Percentiles rank a stretch among this genome's conserved stretches.
Conservation (phyloP, 352 stramenopile genomes). For the Thalassiosira livingstoniorum region DNA sequence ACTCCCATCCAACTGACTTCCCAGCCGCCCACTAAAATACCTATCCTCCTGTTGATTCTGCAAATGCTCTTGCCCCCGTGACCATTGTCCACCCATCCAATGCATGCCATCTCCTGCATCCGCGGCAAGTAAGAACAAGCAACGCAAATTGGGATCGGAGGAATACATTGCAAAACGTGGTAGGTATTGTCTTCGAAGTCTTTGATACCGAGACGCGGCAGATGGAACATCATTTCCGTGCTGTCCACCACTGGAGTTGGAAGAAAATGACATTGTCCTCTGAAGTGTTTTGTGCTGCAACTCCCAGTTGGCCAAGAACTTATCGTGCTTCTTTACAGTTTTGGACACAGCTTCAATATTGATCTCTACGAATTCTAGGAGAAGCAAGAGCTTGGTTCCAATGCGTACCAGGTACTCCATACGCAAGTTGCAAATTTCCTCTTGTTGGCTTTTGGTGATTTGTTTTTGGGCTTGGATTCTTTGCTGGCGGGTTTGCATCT, state of each 20-base stretch:
- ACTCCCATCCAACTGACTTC: slow-evolving; percentile 16
- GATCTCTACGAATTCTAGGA: slow-evolving; percentile 77
- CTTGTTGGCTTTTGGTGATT: slow-evolving; percentile 3
- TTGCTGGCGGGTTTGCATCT: too few relatives aligned
- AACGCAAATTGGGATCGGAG: slow-evolving; percentile 50
- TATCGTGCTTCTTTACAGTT: slow-evolving; percentile 85
- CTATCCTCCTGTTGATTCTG: background rate
- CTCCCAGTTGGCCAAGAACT: slow-evolving; percentile 57
- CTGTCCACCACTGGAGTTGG: too few relatives aligned
- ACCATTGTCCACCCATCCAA: too few relatives aligned
- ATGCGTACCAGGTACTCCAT: slow-evolving; percentile 50
- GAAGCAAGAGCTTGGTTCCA: slow-evolving; percentile 58
- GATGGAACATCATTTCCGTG: too few relatives aligned
- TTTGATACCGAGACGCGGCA: slow-evolving; percentile 9
- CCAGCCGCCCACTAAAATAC: background rate
- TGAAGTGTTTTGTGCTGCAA: too few relatives aligned
- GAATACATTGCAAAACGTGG: slow-evolving; percentile 42
- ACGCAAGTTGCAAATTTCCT: slow-evolving; percentile 47
- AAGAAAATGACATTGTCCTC: too few relatives aligned
- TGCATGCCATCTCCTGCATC: slow-evolving; percentile 62
- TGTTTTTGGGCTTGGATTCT: slow-evolving; percentile 5
- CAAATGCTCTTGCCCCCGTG: background rate
- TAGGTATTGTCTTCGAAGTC: slow-evolving; percentile 49
- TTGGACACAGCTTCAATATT: slow-evolving; percentile 79
- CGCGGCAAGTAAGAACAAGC: slow-evolving; percentile 50